A percentile compares a stretch with the other conserved stretches of the same genome.
These are phyloP conservation scores for Dothidotthia symphoricarpi DNA, from an alignment of 2,329 filamentous ascomycete species.

Conservation along the genomic window DNA sequence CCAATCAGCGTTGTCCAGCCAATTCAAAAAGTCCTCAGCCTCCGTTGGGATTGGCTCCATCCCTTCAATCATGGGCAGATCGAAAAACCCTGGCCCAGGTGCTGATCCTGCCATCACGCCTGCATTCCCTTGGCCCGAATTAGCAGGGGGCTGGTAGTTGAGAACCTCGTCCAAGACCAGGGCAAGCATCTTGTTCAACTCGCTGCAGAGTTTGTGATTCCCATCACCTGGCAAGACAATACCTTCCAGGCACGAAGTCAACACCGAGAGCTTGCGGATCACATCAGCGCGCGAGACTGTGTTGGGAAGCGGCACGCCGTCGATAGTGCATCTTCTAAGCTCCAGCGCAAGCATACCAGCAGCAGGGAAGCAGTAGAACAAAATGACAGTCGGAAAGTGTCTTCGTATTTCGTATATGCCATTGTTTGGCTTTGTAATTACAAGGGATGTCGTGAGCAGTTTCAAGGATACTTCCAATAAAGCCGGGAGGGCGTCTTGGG, in stretches of 20 bases:
- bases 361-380: constrained; percentile 40
- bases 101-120: constrained; percentile 9
- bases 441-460: constrained; percentile 31
- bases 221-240: constrained; percentile 36
- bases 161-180: constrained; percentile 38
- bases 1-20: constrained; percentile 41
- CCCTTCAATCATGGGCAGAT: constrained; percentile 37
- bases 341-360: constrained; percentile 38
- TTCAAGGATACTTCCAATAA: constrained; percentile 37
- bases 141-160: constrained; percentile 33
- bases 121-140: constrained; percentile 14
- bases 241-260: constrained; percentile 39
- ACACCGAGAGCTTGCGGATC: constrained; percentile 38
- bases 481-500: constrained; percentile 31
- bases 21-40: constrained; percentile 37
- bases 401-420: constrained; percentile 30
- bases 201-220: constrained; percentile 37
- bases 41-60: constrained; percentile 40
- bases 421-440: constrained; percentile 35
- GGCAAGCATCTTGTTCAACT: constrained; percentile 40
- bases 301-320: constrained; percentile 29
- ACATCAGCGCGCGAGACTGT: constrained; percentile 36
- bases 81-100: constrained; percentile 31
- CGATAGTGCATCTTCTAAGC: constrained; percentile 34
- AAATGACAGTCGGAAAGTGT: constrained; percentile 35